These are phyloP conservation scores for Fagopyrum esculentum DNA, from an alignment of 148 eudicot genomes.

Conservation along the genomic window DNA sequence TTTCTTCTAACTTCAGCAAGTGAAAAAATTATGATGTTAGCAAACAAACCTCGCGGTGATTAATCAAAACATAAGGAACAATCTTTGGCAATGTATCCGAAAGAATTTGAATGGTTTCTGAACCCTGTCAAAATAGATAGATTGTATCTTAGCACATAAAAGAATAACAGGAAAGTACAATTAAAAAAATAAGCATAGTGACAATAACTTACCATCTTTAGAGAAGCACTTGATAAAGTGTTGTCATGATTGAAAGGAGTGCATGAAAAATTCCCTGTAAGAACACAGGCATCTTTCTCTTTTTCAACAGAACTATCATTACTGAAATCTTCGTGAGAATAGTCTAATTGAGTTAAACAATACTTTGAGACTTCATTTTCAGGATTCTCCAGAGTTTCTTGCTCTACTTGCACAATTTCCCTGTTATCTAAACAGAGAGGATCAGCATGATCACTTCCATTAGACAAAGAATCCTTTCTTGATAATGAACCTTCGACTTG, in stretches of 20 bases:
- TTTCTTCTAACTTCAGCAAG: neutral
- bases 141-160: neutral
- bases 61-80: constrained; percentile 89
- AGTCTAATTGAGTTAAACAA: constrained; percentile 20
- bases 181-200: neutral
- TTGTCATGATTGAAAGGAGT: constrained; percentile 27
- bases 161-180: neutral
- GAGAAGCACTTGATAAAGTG: constrained; percentile 33
- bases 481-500: constrained; percentile 69
- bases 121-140: constrained; percentile 39
- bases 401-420: constrained; percentile 31
- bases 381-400: constrained; percentile 26
- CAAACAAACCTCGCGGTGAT: constrained; percentile 83
- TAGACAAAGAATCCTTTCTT: constrained; percentile 23
- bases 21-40: constrained; percentile 18
- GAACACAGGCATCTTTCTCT: constrained; percentile 22
- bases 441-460: constrained; percentile 23
- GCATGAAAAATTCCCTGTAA: constrained; percentile 27
- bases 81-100: constrained; percentile 91
- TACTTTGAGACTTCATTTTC: constrained; percentile 24
- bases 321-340: constrained; percentile 19
- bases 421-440: neutral
- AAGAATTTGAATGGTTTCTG: constrained; percentile 83
- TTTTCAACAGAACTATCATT: constrained; percentile 26
- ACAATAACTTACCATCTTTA: constrained; percentile 43